Base-by-base conservation (phyloP, 352 stramenopile species). In the Elongisporangium undulatum region DNA sequence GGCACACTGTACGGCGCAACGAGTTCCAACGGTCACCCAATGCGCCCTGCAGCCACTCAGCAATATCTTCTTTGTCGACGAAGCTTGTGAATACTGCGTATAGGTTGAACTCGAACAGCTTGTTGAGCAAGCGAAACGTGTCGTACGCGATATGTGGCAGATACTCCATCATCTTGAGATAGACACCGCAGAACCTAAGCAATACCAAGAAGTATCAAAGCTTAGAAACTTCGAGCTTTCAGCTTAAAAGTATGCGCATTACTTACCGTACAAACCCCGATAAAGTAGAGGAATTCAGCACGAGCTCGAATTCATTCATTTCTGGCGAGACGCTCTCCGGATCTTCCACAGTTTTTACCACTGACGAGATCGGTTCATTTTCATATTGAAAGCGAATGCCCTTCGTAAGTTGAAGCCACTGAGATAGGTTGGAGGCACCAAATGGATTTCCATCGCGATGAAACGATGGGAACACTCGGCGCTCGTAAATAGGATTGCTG, bases 161-260 rank as follows among this genome's bases (percentile, higher is more conserved):
- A 24, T 93, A 71, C 56, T 93, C 71, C 84, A 95, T 94, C 73
- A 94, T 91, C 71, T 95, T 95, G 50, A 95, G 55, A 53, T 95
- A 93, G 10, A 92, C 72, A 38, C 86, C 86, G 26, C 81, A 92
- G 26, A 95, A 74, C 0, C 85, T 93, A 61, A 53, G 20, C 13
- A 58, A 49, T 13, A 52, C 17, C 53, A 13, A 48, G 22, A 41
- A 16, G 55, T 21, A 55, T 23, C 19, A 53, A 59, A 52, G 19
- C 8, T 60, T 49, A 29, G 48, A 41, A 13, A 19, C 49, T 22
- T 39, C 9, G 45, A 23, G 0, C 57, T 63, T 26, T 66, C 57
- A 48, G n/a, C 17, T 7, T 12, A 49, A 34, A 49, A 45, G 10
- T 38, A 48, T 13, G 2, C 20, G 10, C 20, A 51, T 45, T 58